These are phyloP conservation scores for Phytophthora tentaculata DNA, from an alignment of 352 stramenopile genomes.

Conservation along the genomic window DNA sequence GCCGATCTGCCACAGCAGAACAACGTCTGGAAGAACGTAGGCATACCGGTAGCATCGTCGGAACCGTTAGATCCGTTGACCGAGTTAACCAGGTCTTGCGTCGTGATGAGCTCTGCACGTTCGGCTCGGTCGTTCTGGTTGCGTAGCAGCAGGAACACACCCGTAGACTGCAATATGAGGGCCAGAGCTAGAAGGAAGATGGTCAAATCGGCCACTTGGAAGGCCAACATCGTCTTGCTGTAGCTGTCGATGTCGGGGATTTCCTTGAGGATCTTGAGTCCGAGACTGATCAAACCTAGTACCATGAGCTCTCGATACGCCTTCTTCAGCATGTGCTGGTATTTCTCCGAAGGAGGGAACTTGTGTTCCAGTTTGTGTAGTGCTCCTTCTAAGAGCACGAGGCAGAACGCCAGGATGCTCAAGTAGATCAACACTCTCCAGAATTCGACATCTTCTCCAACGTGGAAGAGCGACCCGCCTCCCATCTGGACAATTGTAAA, in stretches of 20 bases:
- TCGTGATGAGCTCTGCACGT: constrained; percentile 49
- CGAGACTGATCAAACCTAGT: constrained; percentile 59
- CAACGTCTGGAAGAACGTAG: constrained; percentile 24
- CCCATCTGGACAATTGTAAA: constrained; percentile 28
- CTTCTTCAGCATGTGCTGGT: constrained; percentile 75
- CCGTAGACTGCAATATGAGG: constrained; percentile 55
- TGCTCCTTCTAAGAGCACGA: constrained; percentile 56
- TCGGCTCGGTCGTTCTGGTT: constrained; percentile 50
- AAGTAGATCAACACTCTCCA: constrained; percentile 54
- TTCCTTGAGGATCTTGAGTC: constrained; percentile 60
- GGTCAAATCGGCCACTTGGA: constrained; percentile 61
- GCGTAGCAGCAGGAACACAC: constrained; percentile 49
- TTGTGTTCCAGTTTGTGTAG: constrained; percentile 59
- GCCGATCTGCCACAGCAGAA: constrained; percentile 22
- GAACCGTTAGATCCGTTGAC: constrained; percentile 8
- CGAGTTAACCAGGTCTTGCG: constrained; percentile 36
- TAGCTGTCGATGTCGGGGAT: constrained; percentile 38
- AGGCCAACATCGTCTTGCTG: constrained; percentile 48
- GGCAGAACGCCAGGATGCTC: constrained; percentile 52
- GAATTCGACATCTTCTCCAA: constrained; percentile 66
- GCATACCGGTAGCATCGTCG: background rate
- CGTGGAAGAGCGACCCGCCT: constrained; percentile 55
- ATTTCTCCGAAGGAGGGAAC: constrained; percentile 58
- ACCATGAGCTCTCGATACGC: constrained; percentile 67
- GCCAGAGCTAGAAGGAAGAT: constrained; percentile 59